Evolutionary conservation across 202 grass and related monocot species (phyloP), one percentile per base, ranked within the genome.

Genomic region (Panicum hallii): DNA sequence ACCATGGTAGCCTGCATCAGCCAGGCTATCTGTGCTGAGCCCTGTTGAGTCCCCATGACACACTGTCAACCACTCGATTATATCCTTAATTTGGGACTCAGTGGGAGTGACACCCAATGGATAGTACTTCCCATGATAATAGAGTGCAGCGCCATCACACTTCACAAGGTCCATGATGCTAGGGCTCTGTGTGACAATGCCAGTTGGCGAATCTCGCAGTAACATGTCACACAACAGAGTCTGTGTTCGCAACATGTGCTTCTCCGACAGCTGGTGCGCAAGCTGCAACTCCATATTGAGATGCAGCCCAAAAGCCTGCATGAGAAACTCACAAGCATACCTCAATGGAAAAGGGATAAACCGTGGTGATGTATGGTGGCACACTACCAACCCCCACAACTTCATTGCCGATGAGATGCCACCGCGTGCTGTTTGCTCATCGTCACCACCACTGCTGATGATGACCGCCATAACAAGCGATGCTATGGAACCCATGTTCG

Each of bases 141-240:
- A 92, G 10, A 99, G 83, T 11, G 96, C 96, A 36, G 93, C 91
- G 30, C 96, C 96, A 62, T 99, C 96, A 30, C 96, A 99, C 88
- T 99, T 99, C 69, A 99, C 96, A 50, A 99, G 89, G 84, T 99
- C 96, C 91, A 96, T 95, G 49, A 94, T 99, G 85, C 96, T 99
- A 30, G 96, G 96, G 63, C 93, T 99, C 88, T 99, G 96, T 3
- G 89, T 95, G 80, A 99, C 91, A 43, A 99, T 99, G 32, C 96
- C 96, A 55, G 91, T 89, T n/a, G 93, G 93, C 0, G 96, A 94
- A 84, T 99, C 96, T 56, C 96, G 83, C 56, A 99, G 87, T 62
- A 99, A 86, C 96, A 99, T 99, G 83, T 96, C 96, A 71, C 93
- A 99, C 38, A 99, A 60, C 26, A 99, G 72, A 2, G 96, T 99